Evolutionary conservation across 2,329 filamentous ascomycete genomes (phyloP).

Genomic region (Claviceps cyperi): DNA sequence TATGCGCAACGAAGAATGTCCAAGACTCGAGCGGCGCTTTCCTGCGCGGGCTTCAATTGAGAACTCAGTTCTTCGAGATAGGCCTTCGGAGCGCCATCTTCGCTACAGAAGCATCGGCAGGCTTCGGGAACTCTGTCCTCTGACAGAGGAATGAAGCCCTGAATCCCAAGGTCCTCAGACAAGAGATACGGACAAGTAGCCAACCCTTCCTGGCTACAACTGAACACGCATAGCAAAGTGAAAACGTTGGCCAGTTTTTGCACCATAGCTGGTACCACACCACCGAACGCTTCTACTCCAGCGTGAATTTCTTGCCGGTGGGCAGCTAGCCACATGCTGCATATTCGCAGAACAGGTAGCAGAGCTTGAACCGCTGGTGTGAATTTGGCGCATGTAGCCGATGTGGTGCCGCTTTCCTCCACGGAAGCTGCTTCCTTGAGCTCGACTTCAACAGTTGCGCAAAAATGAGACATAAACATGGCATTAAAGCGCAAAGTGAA

Average conservation of each 20-base stretch:
- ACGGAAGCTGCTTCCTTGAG: slow-evolving; percentile 27
- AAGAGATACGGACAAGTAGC: slow-evolving; percentile 34
- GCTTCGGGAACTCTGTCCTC: slow-evolving; percentile 22
- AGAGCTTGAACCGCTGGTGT: slow-evolving; percentile 25
- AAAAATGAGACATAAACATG: slow-evolving; percentile 57
- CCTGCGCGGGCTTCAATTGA: slow-evolving; percentile 18
- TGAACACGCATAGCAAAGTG: slow-evolving; percentile 31
- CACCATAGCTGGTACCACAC: slow-evolving; percentile 31
- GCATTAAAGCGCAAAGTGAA: slow-evolving; percentile 68
- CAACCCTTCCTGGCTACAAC: slow-evolving; percentile 24
- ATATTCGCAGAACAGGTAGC: slow-evolving; percentile 38
- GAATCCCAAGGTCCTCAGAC: slow-evolving; percentile 32
- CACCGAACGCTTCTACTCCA: slow-evolving; percentile 30
- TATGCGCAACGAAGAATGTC: slow-evolving; percentile 35
- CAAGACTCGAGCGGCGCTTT: slow-evolving; percentile 31
- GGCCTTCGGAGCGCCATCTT: slow-evolving; percentile 24
- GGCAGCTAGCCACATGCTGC: slow-evolving; percentile 37
- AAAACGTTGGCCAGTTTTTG: slow-evolving; percentile 30
- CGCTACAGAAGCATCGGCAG: slow-evolving; percentile 24
- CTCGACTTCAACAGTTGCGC: slow-evolving; percentile 56
- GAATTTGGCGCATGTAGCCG: slow-evolving; percentile 12
- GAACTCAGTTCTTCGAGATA: slow-evolving; percentile 19
- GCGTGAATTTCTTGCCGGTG: slow-evolving; percentile 30
- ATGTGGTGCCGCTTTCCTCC: slow-evolving; percentile 11
- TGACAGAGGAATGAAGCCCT: slow-evolving; percentile 29